A percentile compares a stretch with the other conserved stretches of the same genome.
These are phyloP conservation scores for Coniella vitis DNA, from an alignment of 2,329 filamentous ascomycete species.

Conservation along the genomic window DNA sequence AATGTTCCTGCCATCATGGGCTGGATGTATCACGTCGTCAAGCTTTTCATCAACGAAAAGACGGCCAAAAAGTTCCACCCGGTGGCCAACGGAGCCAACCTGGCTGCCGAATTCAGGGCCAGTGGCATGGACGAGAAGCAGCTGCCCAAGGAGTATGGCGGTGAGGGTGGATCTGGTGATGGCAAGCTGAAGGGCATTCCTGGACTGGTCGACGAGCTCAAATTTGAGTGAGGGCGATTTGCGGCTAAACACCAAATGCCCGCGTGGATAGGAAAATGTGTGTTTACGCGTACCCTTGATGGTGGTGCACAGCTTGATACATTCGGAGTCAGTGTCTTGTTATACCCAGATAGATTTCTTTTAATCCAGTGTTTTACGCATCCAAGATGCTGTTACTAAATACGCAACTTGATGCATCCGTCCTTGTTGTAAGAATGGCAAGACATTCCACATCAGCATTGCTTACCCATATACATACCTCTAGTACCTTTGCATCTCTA, in stretches of 20 bases:
- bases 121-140: slow-evolving; percentile 47
- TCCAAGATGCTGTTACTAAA: too few species aligned
- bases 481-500: too few species aligned
- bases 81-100: slow-evolving; percentile 62
- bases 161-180: slow-evolving; percentile 43
- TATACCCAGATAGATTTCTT: neutral
- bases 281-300: too few species aligned
- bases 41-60: slow-evolving; percentile 65
- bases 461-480: too few species aligned
- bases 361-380: too few species aligned
- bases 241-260: too few species aligned
- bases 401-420: too few species aligned
- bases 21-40: slow-evolving; percentile 72
- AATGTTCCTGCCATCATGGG: slow-evolving; percentile 90
- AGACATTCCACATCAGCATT: too few species aligned
- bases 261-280: too few species aligned
- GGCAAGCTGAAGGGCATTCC: slow-evolving; percentile 16
- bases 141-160: slow-evolving; percentile 74
- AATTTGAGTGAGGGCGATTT: slow-evolving; percentile 8
- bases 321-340: neutral
- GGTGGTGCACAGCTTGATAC: neutral
- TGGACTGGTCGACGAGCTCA: slow-evolving; percentile 7
- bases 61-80: slow-evolving; percentile 73
- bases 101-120: slow-evolving; percentile 58
- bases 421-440: too few species aligned